phyloP scores from a whole-genome alignment of 495 filamentous ascomycete species.

The Neurospora africana region DNA sequence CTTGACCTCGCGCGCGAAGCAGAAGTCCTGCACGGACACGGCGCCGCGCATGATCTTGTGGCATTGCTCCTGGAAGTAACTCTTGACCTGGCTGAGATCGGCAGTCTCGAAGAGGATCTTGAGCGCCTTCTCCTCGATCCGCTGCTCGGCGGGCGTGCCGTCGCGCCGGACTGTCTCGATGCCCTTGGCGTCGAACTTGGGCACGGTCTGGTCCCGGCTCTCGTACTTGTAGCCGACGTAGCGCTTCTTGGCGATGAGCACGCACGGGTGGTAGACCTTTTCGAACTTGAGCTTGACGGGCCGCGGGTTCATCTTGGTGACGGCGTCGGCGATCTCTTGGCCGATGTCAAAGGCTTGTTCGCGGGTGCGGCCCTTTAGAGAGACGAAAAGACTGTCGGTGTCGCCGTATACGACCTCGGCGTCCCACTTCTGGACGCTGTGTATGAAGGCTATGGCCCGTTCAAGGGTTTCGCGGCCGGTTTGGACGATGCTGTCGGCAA shows the following conservation, averaged over 20 bases:
- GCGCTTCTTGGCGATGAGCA: slow-evolving; percentile 91
- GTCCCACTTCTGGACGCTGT: slow-evolving; percentile 75
- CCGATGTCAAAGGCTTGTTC: slow-evolving; percentile 89
- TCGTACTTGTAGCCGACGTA: slow-evolving; percentile 99
- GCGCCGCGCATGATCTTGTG: slow-evolving; percentile 82
- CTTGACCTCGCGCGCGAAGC: slow-evolving; percentile 84
- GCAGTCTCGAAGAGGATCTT: slow-evolving; percentile 75
- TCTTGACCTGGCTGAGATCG: slow-evolving; percentile 83
- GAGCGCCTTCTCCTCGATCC: slow-evolving; percentile 91
- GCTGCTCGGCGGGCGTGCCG: slow-evolving; percentile 90
- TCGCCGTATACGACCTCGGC: slow-evolving; percentile 98
- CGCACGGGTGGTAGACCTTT: slow-evolving; percentile 93
- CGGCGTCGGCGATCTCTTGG: slow-evolving; percentile 77
- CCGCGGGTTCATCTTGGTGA: slow-evolving; percentile 84
- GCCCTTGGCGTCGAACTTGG: slow-evolving; percentile 95
- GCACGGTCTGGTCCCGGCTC: slow-evolving; percentile 59
- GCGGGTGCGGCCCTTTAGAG: slow-evolving; percentile 74
- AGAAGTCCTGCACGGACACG: slow-evolving; percentile 90
- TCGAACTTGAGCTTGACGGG: slow-evolving; percentile 97
- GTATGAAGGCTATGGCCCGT: slow-evolving; percentile 85
- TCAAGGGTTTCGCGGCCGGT: slow-evolving; percentile 90
- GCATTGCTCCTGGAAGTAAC: slow-evolving; percentile 85
- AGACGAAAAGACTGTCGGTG: slow-evolving; percentile 92
- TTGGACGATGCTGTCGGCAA: slow-evolving; percentile 96
- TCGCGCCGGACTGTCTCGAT: slow-evolving; percentile 95